phyloP scores from a whole-genome alignment of 108 stramenopile species.

The Nitzschia sp. region DNA sequence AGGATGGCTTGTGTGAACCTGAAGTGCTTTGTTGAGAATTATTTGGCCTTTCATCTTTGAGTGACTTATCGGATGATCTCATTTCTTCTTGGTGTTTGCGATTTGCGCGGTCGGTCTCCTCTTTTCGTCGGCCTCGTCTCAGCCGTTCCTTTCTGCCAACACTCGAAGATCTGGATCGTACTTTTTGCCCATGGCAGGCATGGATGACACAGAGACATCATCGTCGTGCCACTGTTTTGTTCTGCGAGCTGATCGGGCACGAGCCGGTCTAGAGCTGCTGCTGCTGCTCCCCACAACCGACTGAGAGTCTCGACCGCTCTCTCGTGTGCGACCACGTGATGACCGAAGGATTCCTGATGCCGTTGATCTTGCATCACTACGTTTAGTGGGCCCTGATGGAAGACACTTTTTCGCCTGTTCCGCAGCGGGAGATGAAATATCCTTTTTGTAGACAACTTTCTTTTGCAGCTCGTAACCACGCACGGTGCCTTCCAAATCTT shows the following conservation, averaged over 20 bases:
- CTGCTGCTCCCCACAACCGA: neutral
- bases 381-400: conserved; percentile 7
- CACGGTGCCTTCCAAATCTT: too few relatives aligned
- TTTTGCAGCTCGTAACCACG: too few relatives aligned
- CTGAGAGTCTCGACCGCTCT: neutral
- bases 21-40: neutral
- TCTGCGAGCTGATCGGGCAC: conserved; percentile 7
- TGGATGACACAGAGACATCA: neutral
- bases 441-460: too few relatives aligned
- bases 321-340: neutral
- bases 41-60: neutral
- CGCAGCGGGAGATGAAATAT: too few relatives aligned
- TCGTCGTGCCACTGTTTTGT: neutral
- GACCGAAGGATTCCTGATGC: neutral
- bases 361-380: conserved; percentile 14
- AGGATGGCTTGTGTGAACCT: neutral
- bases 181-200: neutral
- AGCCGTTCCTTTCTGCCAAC: conserved; percentile 6
- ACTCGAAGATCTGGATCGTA: conserved; percentile 1
- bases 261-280: neutral
- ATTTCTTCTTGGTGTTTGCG: conserved; percentile 9
- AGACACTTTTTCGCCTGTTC: too few relatives aligned
- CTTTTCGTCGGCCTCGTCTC: neutral
- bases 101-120: conserved; percentile 8
- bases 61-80: neutral